These are phyloP conservation scores for Alternaria solani DNA, from an alignment of 2,329 filamentous ascomycete genomes.

Conservation along the genomic window DNA sequence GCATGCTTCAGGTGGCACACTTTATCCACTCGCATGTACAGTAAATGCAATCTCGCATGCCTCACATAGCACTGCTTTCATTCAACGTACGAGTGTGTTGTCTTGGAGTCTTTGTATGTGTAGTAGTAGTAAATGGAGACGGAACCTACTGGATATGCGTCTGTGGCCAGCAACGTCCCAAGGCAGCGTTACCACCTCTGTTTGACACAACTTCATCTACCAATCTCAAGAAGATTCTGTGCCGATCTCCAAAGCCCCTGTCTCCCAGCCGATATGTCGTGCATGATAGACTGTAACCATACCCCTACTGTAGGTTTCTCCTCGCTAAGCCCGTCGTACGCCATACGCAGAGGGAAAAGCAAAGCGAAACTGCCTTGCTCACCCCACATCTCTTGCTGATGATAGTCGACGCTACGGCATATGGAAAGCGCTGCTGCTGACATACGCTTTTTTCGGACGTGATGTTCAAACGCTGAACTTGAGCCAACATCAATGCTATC, in stretches of 20 bases:
- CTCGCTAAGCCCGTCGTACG: neutral
- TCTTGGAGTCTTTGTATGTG: neutral
- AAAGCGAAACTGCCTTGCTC: conserved; percentile 3
- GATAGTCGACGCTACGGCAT: conserved; percentile 7
- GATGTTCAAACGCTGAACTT: neutral
- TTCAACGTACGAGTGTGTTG: neutral
- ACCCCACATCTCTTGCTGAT: neutral
- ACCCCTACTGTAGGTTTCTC: neutral
- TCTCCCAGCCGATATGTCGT: neutral
- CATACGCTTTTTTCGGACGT: neutral
- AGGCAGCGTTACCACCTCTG: neutral
- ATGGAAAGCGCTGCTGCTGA: neutral
- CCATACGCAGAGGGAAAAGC: conserved; percentile 8
- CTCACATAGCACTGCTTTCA: neutral
- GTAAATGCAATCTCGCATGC: neutral
- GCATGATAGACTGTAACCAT: neutral
- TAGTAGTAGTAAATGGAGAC: neutral
- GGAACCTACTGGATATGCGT: neutral
- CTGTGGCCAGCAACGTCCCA: neutral
- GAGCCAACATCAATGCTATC: neutral
- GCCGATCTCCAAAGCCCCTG: neutral
- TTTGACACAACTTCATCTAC: neutral
- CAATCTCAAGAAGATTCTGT: neutral
- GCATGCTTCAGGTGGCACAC: neutral
- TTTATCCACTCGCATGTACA: neutral